Evolutionary conservation across 2,329 filamentous ascomycete species (phyloP), one percentile per base, ranked within the genome.

Genomic region (Xenoacremonium recifei): DNA sequence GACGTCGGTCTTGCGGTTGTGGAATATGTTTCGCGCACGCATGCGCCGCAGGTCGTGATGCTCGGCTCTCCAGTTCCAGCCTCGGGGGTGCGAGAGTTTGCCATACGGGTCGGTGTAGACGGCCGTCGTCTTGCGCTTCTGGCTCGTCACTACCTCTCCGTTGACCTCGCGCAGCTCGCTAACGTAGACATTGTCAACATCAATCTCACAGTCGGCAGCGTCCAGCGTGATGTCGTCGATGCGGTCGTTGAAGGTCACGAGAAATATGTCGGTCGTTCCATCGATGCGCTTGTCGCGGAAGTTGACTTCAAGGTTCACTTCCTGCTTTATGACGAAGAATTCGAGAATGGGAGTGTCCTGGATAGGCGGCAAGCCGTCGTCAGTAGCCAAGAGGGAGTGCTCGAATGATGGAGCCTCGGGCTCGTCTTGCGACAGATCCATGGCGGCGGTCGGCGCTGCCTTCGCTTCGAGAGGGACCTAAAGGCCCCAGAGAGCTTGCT

Each of bases 281-380:
- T 79, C 83, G 58, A 97, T 70, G 58, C 76, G 79, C 65, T 84
- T 85, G 40, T 79, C 80, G 50, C 79, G 76, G 63, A 99, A 95
- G 68, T 95, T 87, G 61, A 99, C 75, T 57, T 97, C 91, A 46
- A 99, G 75, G 57, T 90, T 85, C 37, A 99, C 84, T 63, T 88
- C 87, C 68, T 97, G 92, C 67, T 90, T 85, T 40, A 89, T 76
- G 44, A 97, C 70, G 30, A 76, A 71, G 42, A 69, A 72, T 19
- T 69, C 65, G 13, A 66, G 63, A 3, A 69, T 53, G 4, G 64
- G 60, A 7, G 50, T 45, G 45, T 71, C 68, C 37, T 65, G 50
- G 21, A 64, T 51, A 5, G 63, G 62, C 9, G 59, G 57, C 5
- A 66, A 43, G 33, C 58, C 60, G 38, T 65, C 63, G 16, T 62